Evolutionary conservation across 495 filamentous ascomycete species (phyloP), one percentile per base, ranked within the genome.

Genomic region (Pseudomonodictys pantanalensis): DNA sequence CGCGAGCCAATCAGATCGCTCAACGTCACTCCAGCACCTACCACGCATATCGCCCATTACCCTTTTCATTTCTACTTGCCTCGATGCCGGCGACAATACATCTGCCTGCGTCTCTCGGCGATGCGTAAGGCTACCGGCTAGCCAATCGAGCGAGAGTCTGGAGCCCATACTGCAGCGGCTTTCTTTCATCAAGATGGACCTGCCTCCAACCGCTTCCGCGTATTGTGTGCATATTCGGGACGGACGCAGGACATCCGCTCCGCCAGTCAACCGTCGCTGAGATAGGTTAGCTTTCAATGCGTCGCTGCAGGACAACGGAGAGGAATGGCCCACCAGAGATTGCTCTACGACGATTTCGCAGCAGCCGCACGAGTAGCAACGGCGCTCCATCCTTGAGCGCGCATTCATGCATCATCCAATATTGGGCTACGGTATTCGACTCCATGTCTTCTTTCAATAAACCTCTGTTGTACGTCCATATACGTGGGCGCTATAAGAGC

Each of bases 61-160:
- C 54, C 39, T 54, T 54, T 59, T 59, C 52, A 63, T 63, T 48
- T 47, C 45, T 41, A 39, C 52, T 26, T 57, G 52, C 58, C 26
- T 55, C 52, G 28, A 54, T 29, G 2, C 23, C 9, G 49, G 58
- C 58, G 56, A 59, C 46, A 32, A 50, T 26, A 11, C 28, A 18
- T 47, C 18, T n/a, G 9, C 44, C 10, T 42, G 50, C 50, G 28
- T 52, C 18, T 41, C 18, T 2, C 2, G 33, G n/a, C 32, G 23
- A 4, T 23, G 32, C 2, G 33, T 52, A 52, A 42, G 50, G 50
- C 50, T 52, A 33, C 28, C 50, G 20, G 15, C 7, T 8, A 4
- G 1, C 50, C 50, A 24, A 52, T 52, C 10, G 38, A 20, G 30
- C 18, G 22, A 30, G 5, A n/a, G 17, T 15, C 12, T 41, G 38